phyloP scores from a whole-genome alignment of 768 basidiomycete genomes.

The Suillus plorans region DNA sequence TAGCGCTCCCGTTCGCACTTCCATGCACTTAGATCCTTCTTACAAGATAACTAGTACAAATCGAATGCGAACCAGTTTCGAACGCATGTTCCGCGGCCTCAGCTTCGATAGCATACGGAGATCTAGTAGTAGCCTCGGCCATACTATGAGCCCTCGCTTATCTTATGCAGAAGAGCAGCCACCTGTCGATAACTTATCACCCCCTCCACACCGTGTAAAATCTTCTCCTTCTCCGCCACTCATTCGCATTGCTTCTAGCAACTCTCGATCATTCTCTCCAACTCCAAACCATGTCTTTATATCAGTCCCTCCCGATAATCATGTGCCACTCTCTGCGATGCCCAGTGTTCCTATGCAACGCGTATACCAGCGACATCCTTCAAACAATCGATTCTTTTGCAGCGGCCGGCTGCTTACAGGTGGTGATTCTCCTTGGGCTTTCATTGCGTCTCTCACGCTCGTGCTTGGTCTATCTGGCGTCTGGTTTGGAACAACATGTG shows the following conservation, averaged over 20 bases:
- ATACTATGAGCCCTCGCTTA: constrained; percentile 11
- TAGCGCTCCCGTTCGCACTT: constrained; percentile 23
- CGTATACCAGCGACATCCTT: constrained; percentile 65
- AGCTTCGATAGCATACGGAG: constrained; percentile 51
- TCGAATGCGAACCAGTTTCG: constrained; percentile 57
- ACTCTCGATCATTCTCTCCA: constrained; percentile 22
- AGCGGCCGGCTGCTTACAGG: constrained; percentile 75
- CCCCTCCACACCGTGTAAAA: constrained; percentile 16
- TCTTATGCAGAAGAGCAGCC: constrained; percentile 17
- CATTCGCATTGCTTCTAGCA: constrained; percentile 25
- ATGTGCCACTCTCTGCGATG: constrained; percentile 34
- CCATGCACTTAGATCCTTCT: constrained; percentile 13
- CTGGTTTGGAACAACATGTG: constrained; percentile 88
- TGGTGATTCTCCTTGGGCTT: constrained; percentile 84
- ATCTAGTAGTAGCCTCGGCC: constrained; percentile 19
- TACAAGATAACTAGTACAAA: constrained; percentile 13
- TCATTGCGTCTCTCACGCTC: constrained; percentile 62
- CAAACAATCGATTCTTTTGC: constrained; percentile 75
- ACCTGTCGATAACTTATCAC: constrained; percentile 9
- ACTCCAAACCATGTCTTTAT: constrained; percentile 30
- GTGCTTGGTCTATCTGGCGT: constrained; percentile 68
- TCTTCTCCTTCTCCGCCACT: constrained; percentile 20
- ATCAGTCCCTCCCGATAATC: constrained; percentile 27
- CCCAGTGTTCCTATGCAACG: constrained; percentile 39
- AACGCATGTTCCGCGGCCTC: constrained; percentile 53